phyloP scores from a whole-genome alignment of 139 green algal species.

The Nannochloris sp. region DNA sequence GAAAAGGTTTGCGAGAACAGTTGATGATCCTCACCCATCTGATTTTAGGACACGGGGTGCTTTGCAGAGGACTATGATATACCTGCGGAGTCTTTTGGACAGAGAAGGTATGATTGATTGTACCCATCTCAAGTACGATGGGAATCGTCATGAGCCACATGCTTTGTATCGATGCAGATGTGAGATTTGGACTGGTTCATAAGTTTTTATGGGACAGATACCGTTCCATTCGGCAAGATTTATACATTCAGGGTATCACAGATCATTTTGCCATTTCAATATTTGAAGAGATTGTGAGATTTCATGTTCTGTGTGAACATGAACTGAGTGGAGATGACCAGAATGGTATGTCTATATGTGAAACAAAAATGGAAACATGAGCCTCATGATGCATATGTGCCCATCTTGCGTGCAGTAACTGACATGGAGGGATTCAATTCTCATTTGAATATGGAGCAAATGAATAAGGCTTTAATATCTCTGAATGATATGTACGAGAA shows the following conservation, averaged over 20 bases:
- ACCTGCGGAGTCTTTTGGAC: constrained; percentile 62
- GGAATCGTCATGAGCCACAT: not conserved
- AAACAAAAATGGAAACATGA: not conserved
- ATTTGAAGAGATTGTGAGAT: constrained; percentile 60
- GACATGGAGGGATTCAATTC: constrained; percentile 63
- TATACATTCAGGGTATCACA: constrained; percentile 59
- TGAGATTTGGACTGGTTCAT: constrained; percentile 44
- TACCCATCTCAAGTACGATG: not conserved
- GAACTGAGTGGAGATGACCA: constrained; percentile 48
- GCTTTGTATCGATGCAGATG: not conserved
- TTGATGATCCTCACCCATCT: constrained; percentile 38
- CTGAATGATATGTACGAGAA: constrained; percentile 62
- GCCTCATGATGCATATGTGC: not conserved
- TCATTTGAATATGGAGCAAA: constrained; percentile 75
- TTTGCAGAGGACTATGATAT: constrained; percentile 53
- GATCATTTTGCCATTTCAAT: constrained; percentile 36
- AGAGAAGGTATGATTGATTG: constrained; percentile 20
- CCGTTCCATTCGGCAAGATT: constrained; percentile 61
- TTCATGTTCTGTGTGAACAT: constrained; percentile 67
- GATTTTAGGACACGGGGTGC: constrained; percentile 60
- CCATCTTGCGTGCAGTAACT: constrained; percentile 18
- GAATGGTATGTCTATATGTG: constrained; percentile 9
- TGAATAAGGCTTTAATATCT: constrained; percentile 67
- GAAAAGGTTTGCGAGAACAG: constrained; percentile 62
- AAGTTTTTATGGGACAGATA: constrained; percentile 85